phyloP scores from a whole-genome alignment of 306 rosid species.

The Ochetophila trinervis region DNA sequence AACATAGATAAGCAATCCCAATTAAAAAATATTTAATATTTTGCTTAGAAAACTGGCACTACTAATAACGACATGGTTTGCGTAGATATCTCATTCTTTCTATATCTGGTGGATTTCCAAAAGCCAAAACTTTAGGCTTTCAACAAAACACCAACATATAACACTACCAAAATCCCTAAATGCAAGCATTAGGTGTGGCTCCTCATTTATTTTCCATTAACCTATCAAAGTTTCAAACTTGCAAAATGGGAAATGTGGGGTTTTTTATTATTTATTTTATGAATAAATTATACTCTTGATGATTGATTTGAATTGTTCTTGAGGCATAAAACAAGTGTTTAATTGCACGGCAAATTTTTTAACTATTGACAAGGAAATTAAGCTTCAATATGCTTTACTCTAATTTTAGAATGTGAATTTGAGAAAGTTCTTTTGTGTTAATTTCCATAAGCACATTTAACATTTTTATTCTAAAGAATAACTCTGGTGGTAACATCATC shows the following conservation, averaged over 20 bases:
- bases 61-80: background rate
- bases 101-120: background rate
- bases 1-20: too few relatives aligned
- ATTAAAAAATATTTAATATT: background rate
- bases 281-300: background rate
- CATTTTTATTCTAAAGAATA: too few relatives aligned
- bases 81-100: background rate
- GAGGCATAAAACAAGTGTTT: background rate
- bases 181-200: background rate
- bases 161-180: background rate
- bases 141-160: background rate
- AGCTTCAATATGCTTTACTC: too few relatives aligned
- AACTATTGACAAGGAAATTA: too few relatives aligned
- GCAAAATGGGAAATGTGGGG: background rate
- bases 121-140: background rate
- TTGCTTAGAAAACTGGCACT: background rate
- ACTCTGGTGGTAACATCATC: too few relatives aligned
- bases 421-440: too few relatives aligned
- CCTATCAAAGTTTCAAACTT: background rate
- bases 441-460: too few relatives aligned
- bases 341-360: background rate
- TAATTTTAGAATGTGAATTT: too few relatives aligned
- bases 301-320: background rate
- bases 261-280: background rate
- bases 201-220: background rate